Evolutionary conservation across 1,139 yeast species (phyloP), one percentile per base, ranked within the genome.

Genomic region (Candida mesenterica): DNA sequence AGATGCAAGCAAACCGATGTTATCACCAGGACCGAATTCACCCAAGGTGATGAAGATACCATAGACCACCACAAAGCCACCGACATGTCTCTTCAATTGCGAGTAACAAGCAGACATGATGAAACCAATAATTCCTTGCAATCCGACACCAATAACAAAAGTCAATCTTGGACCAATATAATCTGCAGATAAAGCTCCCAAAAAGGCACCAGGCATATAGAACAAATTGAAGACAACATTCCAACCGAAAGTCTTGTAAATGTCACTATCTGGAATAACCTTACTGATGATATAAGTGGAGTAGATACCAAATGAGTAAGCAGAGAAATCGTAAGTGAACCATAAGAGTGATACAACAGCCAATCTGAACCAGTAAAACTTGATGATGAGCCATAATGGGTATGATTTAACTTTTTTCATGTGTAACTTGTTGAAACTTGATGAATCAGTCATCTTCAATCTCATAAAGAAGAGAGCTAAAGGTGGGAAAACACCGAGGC

Each of bases 1-100:
- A 28, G 96, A 75, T 22, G 96, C 95, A 43, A 90, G 68, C 40
- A 85, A 65, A 48, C 97, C 97, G 57, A 85, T 82, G 61, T 86
- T 86, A 61, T 89, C 88, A 63, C 97, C 97, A 13, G 96, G 90
- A 18, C 96, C 96, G 59, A 89, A 85, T 61, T 90, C 97, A 51
- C 97, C 97, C 33, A 87, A 69, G 6, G 96, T 70, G 55, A 79
- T 66, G 60, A 89, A 90, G 44, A 90, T 77, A 65, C 97, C 97
- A 55, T 83, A 89, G 15, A 85, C 84, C 25, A 88, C 92, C 31
- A 80, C 83, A 53, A 90, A 88, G 0, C 79, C 92, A 23, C 78
- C 96, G 52, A 88, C 65, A 48, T 83, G 76, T 30, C 73, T 56
- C 43, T 69, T 66, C 48, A 90, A 71, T 15, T 57, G 53, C 25